Conservation (phyloP, 2,329 filamentous ascomycete genomes). For the Pyrenophora graminea region DNA sequence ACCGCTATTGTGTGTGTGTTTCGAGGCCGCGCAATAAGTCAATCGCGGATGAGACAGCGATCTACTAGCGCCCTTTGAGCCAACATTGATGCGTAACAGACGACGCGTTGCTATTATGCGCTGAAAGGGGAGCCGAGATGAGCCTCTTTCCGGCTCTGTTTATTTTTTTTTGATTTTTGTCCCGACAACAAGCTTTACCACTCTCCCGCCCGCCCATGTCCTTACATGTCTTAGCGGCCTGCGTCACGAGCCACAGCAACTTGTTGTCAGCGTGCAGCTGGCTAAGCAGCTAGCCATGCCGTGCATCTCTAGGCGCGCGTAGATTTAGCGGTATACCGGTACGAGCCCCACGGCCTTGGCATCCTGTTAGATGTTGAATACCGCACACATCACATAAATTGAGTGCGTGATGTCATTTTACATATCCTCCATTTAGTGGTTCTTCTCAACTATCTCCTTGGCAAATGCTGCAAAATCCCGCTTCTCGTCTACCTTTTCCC, state of each 20-base stretch:
- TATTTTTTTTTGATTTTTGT: too few relatives aligned
- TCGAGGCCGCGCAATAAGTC: conserved; percentile 13
- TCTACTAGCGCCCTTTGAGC: conserved; percentile 1
- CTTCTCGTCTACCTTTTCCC: conserved; percentile 73
- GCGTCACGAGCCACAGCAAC: conserved; percentile 3
- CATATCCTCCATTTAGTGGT: conserved; percentile 39
- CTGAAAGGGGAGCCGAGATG: neutral
- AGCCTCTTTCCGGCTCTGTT: neutral
- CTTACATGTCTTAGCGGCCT: neutral
- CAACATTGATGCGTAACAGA: neutral
- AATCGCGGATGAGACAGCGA: neutral
- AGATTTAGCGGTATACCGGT: too few relatives aligned
- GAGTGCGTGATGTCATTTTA: conserved; percentile 15
- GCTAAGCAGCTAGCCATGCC: neutral
- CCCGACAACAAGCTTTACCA: neutral
- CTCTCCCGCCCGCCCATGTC: neutral
- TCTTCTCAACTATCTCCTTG: conserved; percentile 54
- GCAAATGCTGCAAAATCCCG: conserved; percentile 79
- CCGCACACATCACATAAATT: neutral
- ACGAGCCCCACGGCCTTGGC: neutral
- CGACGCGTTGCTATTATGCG: conserved; percentile 8
- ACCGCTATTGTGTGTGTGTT: conserved; percentile 7
- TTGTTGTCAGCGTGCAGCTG: neutral
- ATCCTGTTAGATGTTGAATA: neutral
- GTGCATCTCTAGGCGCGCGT: neutral